A percentile compares a stretch with the other conserved stretches of the same genome.
These are phyloP conservation scores for Mucor lusitanicus DNA, from an alignment of 371 early-diverging fungal genomes.

Conservation along the genomic window DNA sequence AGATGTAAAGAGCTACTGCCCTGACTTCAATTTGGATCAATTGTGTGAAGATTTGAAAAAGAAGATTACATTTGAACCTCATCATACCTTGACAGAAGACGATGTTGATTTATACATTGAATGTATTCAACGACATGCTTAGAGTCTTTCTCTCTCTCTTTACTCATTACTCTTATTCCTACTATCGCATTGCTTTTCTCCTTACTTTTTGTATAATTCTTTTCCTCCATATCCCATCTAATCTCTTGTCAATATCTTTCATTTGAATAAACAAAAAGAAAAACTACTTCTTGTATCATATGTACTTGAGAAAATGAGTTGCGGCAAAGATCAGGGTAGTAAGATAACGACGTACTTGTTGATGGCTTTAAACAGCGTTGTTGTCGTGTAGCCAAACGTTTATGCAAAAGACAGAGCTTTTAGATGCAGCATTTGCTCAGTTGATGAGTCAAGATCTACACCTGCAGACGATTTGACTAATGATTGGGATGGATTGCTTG, in stretches of 20 bases:
- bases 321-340: neutral
- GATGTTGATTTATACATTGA: slow-evolving; percentile 24
- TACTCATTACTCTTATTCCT: neutral
- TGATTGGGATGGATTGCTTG: too few relatives aligned
- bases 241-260: neutral
- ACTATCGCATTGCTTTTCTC: neutral
- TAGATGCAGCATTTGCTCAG: too few relatives aligned
- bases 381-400: too few relatives aligned
- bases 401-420: too few relatives aligned
- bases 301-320: too few relatives aligned
- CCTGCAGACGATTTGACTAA: too few relatives aligned
- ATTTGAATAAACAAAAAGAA: neutral
- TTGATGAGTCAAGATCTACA: too few relatives aligned
- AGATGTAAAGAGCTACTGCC: slow-evolving; percentile 21
- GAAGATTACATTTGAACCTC: slow-evolving; percentile 13
- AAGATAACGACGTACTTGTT: neutral
- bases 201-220: neutral
- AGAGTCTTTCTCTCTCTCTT: neutral
- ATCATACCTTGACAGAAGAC: slow-evolving; percentile 17
- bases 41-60: slow-evolving; percentile 13
- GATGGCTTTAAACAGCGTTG: neutral
- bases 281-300: too few relatives aligned
- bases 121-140: slow-evolving; percentile 16
- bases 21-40: slow-evolving; percentile 31
- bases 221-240: neutral